Conservation (phyloP, 176 grass and related monocot species). For the Triticum dicoccoides region DNA sequence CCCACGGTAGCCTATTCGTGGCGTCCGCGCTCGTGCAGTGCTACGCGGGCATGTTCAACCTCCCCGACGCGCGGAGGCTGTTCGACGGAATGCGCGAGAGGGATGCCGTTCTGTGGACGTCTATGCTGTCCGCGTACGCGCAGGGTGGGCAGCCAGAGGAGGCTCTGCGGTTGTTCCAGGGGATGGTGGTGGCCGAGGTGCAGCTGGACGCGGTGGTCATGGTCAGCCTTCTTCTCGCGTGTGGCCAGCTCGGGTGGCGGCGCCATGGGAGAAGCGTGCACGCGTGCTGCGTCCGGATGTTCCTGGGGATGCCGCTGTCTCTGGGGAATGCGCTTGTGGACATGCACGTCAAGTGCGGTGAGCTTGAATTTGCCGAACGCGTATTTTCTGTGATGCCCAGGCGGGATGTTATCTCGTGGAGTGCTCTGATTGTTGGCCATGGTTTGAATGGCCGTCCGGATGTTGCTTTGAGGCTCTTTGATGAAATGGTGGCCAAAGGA, state of each 20-base stretch:
- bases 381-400: constrained; percentile 44
- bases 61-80: constrained; percentile 40
- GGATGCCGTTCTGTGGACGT: constrained; percentile 71
- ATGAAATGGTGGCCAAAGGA: constrained; percentile 45
- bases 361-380: constrained; percentile 49
- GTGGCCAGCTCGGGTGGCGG: constrained; percentile 51
- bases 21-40: constrained; percentile 51
- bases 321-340: constrained; percentile 68
- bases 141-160: constrained; percentile 37
- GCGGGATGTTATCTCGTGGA: constrained; percentile 83
- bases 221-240: constrained; percentile 69
- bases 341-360: constrained; percentile 75
- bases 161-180: constrained; percentile 47
- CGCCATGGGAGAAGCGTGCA: constrained; percentile 52
- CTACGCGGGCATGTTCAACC: constrained; percentile 41
- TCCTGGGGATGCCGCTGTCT: constrained; percentile 25
- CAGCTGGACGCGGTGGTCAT: constrained; percentile 60
- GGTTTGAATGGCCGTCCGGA: constrained; percentile 58
- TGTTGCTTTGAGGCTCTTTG: constrained; percentile 51
- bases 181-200: constrained; percentile 38
- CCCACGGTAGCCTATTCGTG: constrained; percentile 47
- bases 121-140: constrained; percentile 68
- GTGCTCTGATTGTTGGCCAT: constrained; percentile 65
- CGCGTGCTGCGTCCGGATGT: constrained; percentile 37
- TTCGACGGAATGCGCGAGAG: constrained; percentile 69